Evolutionary conservation across 164 flowering plant genomes (phyloP).

Genomic region (Houttuynia cordata): DNA sequence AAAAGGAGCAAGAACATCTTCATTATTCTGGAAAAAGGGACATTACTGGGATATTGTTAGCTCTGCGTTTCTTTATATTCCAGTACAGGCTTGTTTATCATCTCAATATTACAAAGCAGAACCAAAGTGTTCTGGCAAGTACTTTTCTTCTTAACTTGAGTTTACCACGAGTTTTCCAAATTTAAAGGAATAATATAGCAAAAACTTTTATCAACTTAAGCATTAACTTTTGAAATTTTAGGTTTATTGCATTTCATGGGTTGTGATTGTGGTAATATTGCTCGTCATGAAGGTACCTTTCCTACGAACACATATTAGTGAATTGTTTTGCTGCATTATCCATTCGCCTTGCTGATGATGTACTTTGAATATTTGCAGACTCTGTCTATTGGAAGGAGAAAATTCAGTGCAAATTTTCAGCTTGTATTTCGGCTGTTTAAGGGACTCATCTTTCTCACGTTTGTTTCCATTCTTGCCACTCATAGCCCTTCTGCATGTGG

Average conservation of each 20-base stretch:
- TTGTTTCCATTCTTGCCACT: constrained; percentile 51
- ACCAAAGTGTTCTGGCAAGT: constrained; percentile 53
- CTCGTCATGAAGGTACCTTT: constrained; percentile 74
- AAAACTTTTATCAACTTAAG: no score
- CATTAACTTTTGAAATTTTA: constrained; percentile 10
- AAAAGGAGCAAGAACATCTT: constrained; percentile 92
- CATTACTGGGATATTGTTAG: constrained; percentile 47
- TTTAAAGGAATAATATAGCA: not conserved
- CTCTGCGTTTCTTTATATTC: constrained; percentile 77
- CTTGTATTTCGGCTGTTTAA: constrained; percentile 75
- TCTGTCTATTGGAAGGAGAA: constrained; percentile 63
- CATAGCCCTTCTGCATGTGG: constrained; percentile 60
- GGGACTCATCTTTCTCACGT: constrained; percentile 72
- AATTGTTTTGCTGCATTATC: no score
- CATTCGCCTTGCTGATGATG: not conserved
- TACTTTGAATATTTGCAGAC: constrained; percentile 30
- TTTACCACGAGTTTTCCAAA: no score
- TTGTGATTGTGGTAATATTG: constrained; percentile 62
- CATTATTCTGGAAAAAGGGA: constrained; percentile 80
- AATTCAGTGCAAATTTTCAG: constrained; percentile 72
- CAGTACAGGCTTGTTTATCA: constrained; percentile 97
- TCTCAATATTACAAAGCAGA: constrained; percentile 39
- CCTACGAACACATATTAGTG: not conserved
- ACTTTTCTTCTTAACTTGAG: constrained; percentile 2
- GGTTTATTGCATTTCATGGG: constrained; percentile 93